These are phyloP conservation scores for Fragaria iinumae DNA, from an alignment of 306 rosid species.

Conservation along the genomic window DNA sequence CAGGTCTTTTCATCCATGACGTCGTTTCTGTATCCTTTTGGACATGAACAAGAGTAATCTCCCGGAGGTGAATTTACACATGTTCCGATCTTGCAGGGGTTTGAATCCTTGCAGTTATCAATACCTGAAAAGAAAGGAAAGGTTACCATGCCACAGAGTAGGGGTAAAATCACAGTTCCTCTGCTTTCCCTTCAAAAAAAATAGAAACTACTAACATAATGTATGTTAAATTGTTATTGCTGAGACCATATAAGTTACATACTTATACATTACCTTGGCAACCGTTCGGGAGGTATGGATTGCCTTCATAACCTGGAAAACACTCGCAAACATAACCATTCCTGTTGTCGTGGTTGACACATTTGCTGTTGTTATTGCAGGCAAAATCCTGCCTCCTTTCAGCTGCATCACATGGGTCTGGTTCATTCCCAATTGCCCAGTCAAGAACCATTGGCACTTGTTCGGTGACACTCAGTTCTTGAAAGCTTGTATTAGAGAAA, in stretches of 20 bases:
- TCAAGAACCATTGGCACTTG: not conserved
- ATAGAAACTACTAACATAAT: not conserved
- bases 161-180: not conserved
- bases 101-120: constrained; percentile 32
- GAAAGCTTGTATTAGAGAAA: constrained; percentile 5
- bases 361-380: not conserved
- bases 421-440: constrained; percentile 11
- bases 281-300: constrained; percentile 12
- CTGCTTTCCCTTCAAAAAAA: not conserved
- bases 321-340: constrained; percentile 4
- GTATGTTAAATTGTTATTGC: too few species aligned
- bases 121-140: constrained; percentile 20
- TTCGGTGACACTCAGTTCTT: not conserved
- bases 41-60: not conserved
- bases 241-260: not conserved
- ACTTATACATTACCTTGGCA: constrained; percentile 4
- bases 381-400: not conserved
- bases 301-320: not conserved
- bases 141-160: not conserved
- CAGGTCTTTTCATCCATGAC: not conserved
- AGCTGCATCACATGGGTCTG: not conserved
- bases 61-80: not conserved
- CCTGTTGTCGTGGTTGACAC: not conserved
- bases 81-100: constrained; percentile 1
- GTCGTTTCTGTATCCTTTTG: not conserved